Evolutionary conservation across 805 yeast species (phyloP).

Genomic region (Saturnispora sekii): DNA sequence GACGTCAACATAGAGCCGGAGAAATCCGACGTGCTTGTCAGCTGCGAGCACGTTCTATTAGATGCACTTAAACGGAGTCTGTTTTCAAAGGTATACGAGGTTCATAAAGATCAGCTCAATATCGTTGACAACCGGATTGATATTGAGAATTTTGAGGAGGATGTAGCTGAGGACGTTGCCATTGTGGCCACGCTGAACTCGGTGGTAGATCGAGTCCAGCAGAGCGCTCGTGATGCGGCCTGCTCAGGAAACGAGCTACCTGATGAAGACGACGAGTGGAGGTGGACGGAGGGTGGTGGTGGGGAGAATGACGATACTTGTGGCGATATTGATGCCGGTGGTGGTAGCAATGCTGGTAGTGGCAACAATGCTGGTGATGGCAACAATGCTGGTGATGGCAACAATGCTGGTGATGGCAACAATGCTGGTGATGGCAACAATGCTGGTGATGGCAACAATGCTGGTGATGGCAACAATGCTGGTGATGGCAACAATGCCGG

Average conservation of each 20-base stretch:
- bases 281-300: too few relatives aligned
- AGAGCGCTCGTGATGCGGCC: neutral
- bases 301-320: too few relatives aligned
- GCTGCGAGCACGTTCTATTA: constrained; percentile 17
- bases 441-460: too few relatives aligned
- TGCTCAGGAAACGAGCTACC: neutral
- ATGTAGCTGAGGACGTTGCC: neutral
- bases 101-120: constrained; percentile 8
- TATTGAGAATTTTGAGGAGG: neutral
- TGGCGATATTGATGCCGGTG: too few relatives aligned
- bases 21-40: constrained; percentile 31
- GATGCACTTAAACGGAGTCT: constrained; percentile 11
- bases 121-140: constrained; percentile 4
- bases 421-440: constrained; percentile 7
- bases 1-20: constrained; percentile 39
- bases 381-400: constrained; percentile 3
- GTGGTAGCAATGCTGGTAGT: neutral
- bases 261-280: too few relatives aligned
- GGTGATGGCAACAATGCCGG: too few relatives aligned
- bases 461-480: too few relatives aligned
- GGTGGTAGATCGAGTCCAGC: neutral
- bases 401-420: too few relatives aligned
- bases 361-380: neutral
- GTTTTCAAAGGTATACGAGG: neutral
- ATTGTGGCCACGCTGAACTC: neutral